Evolutionary conservation across 345 rosid genomes (phyloP), one percentile per base, ranked within the genome.

Genomic region (Brassica cretica): DNA sequence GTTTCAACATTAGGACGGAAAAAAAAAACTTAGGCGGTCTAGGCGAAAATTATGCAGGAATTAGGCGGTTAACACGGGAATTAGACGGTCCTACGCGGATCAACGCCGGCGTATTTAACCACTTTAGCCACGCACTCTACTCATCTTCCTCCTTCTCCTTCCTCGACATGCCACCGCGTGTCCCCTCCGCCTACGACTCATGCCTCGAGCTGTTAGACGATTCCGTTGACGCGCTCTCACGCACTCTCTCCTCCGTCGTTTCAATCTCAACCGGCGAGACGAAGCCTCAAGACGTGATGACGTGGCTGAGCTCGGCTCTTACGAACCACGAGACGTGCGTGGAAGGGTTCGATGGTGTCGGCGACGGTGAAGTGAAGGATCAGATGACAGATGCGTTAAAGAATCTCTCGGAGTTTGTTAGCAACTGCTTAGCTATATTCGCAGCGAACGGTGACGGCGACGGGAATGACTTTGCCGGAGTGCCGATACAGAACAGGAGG

Each of bases 221-320:
- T 66, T 87, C 99, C 7, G 84, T 95, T 0, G 90, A 90, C 85
- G 92, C 93, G 5, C 89, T 95, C 67, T 79, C 89, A 1, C 90
- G 87, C 66, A 85, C 99, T 2, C 92, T 93, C 8, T 59, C 82
- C 82, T 64, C 84, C 55, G 87, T 95, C 46, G 63, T 64, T 8
- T 82, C 87, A 1, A 12, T 80, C 12, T 59, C 62, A 10, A 59
- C 5, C 2, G 65, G 58, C 0, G 30, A 67, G 5, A 21, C 67
- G 0, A 72, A 25, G 32, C 75, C 73, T 0, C 78, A 89, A 27
- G 99, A 95, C 82, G 99, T 95, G 25, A 32, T 79, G 81, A 95
- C 97, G 75, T 95, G 99, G 99, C 93, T 95, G n/a, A 95, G 99
- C 87, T 81, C 96, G 0, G 91, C 99, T 49, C 44, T 95, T 67